Conservation (phyloP, 2,329 filamentous ascomycete species). For the Ophiostoma quercus region DNA sequence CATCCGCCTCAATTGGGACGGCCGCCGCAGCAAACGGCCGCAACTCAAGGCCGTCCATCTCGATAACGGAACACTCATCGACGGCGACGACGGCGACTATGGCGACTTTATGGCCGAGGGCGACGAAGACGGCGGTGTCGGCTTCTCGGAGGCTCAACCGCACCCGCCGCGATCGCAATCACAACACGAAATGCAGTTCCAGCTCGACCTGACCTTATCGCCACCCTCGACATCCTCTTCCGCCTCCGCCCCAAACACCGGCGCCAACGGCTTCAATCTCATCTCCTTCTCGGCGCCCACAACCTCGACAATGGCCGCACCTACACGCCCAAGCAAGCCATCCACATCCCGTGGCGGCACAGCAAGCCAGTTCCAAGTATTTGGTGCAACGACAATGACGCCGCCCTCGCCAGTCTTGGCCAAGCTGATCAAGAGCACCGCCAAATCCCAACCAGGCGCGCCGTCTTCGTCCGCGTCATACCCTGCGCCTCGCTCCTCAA, state of each 20-base stretch:
- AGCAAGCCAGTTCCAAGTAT: slow-evolving; percentile 16
- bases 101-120: slow-evolving; percentile 11
- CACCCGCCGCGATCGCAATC: slow-evolving; percentile 19
- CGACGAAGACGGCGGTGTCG: neutral
- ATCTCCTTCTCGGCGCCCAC: slow-evolving; percentile 19
- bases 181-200: slow-evolving; percentile 20
- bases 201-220: slow-evolving; percentile 15
- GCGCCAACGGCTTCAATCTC: slow-evolving; percentile 10
- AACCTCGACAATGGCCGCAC: neutral
- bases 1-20: slow-evolving; percentile 76
- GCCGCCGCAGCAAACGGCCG: slow-evolving; percentile 57
- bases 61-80: slow-evolving; percentile 16
- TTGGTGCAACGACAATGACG: slow-evolving; percentile 16
- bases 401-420: slow-evolving; percentile 12
- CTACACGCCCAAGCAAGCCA: neutral
- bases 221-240: slow-evolving; percentile 19
- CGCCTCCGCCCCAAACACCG: neutral
- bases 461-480: neutral
- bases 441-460: neutral
- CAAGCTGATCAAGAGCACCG: neutral
- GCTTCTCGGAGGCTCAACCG: neutral
- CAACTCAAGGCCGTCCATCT: slow-evolving; percentile 35
- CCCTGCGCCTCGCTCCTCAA: neutral
- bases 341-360: neutral
- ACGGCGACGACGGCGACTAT: slow-evolving; percentile 22